Percentiles rank a stretch among this genome's conserved stretches.
These are phyloP conservation scores for Aspergillus coremiiformis DNA, from an alignment of 495 filamentous ascomycete genomes.

Conservation along the genomic window DNA sequence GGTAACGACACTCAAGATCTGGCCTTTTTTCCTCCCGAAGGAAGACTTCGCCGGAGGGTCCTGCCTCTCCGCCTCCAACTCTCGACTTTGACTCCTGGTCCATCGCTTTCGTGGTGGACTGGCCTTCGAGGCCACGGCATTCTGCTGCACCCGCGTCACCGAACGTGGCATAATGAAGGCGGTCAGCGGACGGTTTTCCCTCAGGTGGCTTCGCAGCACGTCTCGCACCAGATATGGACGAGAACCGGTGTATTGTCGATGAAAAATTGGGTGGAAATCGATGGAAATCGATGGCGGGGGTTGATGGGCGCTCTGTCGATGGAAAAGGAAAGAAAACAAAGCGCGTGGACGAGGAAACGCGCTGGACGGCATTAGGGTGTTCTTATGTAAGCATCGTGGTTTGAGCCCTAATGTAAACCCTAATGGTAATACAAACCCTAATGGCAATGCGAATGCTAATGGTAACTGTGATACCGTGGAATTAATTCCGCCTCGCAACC, in stretches of 20 bases:
- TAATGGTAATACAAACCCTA: not conserved
- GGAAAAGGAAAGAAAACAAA: not conserved
- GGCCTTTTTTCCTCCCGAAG: not conserved
- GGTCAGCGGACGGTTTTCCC: not conserved
- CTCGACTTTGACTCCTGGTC: constrained; percentile 24
- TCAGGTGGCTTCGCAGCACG: not conserved
- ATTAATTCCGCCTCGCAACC: not conserved
- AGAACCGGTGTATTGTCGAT: not conserved
- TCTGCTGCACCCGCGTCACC: not conserved
- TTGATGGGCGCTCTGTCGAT: not conserved
- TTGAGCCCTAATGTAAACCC: not conserved
- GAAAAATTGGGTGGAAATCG: not conserved
- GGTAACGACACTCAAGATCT: constrained; percentile 11
- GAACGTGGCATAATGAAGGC: constrained; percentile 2
- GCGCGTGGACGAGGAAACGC: not conserved
- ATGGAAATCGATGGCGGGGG: not conserved
- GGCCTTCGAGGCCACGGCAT: not conserved
- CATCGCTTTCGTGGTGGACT: constrained; percentile 12
- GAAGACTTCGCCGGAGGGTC: not conserved
- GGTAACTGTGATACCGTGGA: too few relatives aligned
- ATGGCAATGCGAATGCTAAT: not conserved
- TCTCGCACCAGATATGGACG: not conserved
- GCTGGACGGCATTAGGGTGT: not conserved
- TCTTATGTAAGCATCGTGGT: not conserved
- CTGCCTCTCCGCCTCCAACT: constrained; percentile 8